These are phyloP conservation scores for Cladosporium sp. DNA, from an alignment of 2,329 filamentous ascomycete species.

Conservation along the genomic window DNA sequence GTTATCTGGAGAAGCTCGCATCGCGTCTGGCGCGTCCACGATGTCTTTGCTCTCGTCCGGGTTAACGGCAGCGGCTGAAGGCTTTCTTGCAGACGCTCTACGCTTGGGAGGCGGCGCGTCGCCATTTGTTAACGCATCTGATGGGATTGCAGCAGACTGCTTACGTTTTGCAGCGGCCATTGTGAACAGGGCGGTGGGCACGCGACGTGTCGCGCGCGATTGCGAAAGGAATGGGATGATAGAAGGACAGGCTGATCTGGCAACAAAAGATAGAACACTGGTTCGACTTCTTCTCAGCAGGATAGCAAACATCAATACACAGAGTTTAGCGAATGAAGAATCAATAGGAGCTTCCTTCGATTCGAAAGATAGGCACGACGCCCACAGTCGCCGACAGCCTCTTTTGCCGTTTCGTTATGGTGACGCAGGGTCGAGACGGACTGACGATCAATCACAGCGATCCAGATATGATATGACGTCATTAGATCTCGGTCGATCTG, in stretches of 20 bases:
- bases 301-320: slow-evolving; percentile 11
- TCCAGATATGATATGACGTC: slow-evolving; percentile 1
- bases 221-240: not conserved
- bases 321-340: not conserved
- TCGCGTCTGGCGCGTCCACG: slow-evolving; percentile 38
- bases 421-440: slow-evolving; percentile 9
- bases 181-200: not conserved
- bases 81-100: slow-evolving; percentile 16
- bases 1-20: slow-evolving; percentile 42
- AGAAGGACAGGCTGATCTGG: not conserved
- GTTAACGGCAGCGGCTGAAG: slow-evolving; percentile 20
- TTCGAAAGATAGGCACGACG: not conserved
- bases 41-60: slow-evolving; percentile 36
- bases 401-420: not conserved
- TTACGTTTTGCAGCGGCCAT: slow-evolving; percentile 28
- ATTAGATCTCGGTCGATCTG: not conserved
- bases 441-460: not conserved
- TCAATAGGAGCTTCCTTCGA: not conserved
- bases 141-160: slow-evolving; percentile 13
- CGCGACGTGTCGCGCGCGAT: not conserved
- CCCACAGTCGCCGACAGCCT: not conserved
- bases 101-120: slow-evolving; percentile 18
- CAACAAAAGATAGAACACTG: not conserved
- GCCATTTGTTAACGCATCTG: slow-evolving; percentile 15
- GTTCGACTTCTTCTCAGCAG: not conserved